Percentiles rank a stretch among this genome's conserved stretches.
Evolutionary conservation across 768 basidiomycete genomes (phyloP).

Genomic region (Hysterangium stoloniferum): DNA sequence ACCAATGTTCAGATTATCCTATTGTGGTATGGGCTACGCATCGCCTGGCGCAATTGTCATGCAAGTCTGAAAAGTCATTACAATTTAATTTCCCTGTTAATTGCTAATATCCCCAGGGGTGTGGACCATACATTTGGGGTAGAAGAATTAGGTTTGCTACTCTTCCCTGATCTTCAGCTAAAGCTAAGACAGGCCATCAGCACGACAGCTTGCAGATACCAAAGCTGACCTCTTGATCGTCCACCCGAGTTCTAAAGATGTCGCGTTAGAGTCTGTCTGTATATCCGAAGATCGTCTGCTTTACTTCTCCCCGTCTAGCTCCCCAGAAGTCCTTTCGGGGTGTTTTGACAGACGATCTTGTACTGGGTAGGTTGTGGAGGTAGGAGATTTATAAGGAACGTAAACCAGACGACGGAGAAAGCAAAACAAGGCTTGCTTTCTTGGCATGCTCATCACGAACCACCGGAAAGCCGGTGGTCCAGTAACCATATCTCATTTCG

Average conservation of each 20-base stretch:
- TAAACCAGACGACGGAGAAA: constrained; percentile 47
- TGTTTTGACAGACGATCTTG: constrained; percentile 32
- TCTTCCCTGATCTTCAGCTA: neutral
- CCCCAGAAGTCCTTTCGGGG: neutral
- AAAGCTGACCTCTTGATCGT: constrained; percentile 36
- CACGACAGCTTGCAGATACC: constrained; percentile 43
- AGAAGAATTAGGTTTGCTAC: neutral
- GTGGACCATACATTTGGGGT: constrained; percentile 1
- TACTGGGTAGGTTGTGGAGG: constrained; percentile 39
- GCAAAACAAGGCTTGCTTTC: constrained; percentile 60
- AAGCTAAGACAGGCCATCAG: too few species aligned
- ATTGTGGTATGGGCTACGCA: constrained; percentile 48
- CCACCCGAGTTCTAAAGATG: constrained; percentile 38
- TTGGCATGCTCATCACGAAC: constrained; percentile 70
- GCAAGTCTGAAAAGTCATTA: constrained; percentile 31
- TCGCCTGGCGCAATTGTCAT: constrained; percentile 15
- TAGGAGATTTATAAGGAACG: constrained; percentile 39
- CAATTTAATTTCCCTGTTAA: constrained; percentile 34
- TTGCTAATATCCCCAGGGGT: constrained; percentile 38
- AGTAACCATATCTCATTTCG: constrained; percentile 52
- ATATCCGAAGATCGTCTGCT: constrained; percentile 25
- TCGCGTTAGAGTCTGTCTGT: constrained; percentile 40
- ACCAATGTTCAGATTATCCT: constrained; percentile 22
- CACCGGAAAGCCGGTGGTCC: constrained; percentile 67
- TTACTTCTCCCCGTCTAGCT: constrained; percentile 20